A percentile compares a stretch with the other conserved stretches of the same genome.
phyloP scores from a whole-genome alignment of 2,329 filamentous ascomycete genomes.

The Coleophoma cylindrospora region DNA sequence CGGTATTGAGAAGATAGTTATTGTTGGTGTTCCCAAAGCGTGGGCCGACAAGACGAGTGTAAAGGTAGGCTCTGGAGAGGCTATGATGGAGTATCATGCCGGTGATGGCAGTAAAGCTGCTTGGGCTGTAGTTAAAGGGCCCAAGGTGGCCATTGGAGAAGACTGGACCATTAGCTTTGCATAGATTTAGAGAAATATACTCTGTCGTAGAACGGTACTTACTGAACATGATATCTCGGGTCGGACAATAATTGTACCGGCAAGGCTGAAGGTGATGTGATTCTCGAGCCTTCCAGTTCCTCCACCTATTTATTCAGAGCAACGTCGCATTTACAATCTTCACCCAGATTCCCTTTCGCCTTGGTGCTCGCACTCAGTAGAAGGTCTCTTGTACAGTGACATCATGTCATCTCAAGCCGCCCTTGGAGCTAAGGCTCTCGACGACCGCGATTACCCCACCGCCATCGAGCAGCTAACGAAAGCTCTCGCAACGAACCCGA shows the following conservation, averaged over 20 bases:
- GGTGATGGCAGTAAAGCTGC: conserved; percentile 48
- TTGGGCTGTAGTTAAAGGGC: conserved; percentile 61
- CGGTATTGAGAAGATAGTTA: conserved; percentile 74
- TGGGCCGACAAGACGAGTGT: conserved; percentile 65
- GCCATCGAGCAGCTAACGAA: conserved; percentile 65
- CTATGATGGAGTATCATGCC: conserved; percentile 55
- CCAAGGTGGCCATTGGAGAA: conserved; percentile 53
- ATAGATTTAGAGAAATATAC: conserved; percentile 17
- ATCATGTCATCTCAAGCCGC: conserved; percentile 45
- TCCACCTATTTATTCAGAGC: background rate
- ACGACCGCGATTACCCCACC: conserved; percentile 55
- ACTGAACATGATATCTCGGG: background rate
- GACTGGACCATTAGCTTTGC: conserved; percentile 45
- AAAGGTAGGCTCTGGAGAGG: conserved; percentile 48
- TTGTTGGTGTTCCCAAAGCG: conserved; percentile 70
- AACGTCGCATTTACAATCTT: background rate
- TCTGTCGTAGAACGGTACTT: background rate
- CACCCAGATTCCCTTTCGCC: background rate
- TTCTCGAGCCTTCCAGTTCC: background rate
- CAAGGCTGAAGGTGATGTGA: conserved; percentile 4
- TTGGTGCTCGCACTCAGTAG: background rate
- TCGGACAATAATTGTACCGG: background rate
- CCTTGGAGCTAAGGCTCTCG: conserved; percentile 54
- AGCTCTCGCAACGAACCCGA: conserved; percentile 49
- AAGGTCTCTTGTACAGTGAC: background rate